These are phyloP conservation scores for Mikania micrantha DNA, from an alignment of 129 eudicot species.

Conservation along the genomic window DNA sequence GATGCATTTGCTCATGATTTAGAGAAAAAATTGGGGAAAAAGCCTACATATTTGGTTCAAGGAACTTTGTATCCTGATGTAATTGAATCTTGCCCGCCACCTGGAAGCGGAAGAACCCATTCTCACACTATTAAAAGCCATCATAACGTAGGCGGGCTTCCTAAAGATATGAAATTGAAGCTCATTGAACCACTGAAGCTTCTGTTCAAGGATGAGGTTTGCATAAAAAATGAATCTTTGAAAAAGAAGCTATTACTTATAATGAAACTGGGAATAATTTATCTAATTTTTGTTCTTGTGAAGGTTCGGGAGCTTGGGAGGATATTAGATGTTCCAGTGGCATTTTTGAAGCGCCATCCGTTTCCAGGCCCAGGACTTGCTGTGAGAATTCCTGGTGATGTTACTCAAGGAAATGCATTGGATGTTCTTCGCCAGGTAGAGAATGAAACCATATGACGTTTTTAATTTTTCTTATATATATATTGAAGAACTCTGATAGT, in stretches of 20 bases:
- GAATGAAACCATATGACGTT: not conserved
- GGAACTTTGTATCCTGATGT: conserved; percentile 95
- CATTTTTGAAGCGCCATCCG: conserved; percentile 79
- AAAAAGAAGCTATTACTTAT: not conserved
- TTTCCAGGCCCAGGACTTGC: conserved; percentile 98
- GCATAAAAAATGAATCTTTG: not conserved
- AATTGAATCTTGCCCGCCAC: conserved; percentile 91
- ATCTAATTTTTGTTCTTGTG: not conserved
- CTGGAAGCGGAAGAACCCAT: conserved; percentile 88
- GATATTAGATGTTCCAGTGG: conserved; percentile 67
- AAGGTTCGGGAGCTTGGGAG: conserved; percentile 87
- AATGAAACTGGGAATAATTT: not conserved
- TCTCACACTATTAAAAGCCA: conserved; percentile 97
- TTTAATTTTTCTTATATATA: too few relatives aligned
- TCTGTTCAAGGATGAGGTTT: conserved; percentile 87
- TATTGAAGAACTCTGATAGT: too few relatives aligned
- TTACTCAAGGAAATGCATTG: conserved; percentile 71
- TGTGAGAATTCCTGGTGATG: conserved; percentile 79
- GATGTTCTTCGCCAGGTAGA: conserved; percentile 79
- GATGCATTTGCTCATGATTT: conserved; percentile 83
- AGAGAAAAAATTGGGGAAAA: conserved; percentile 63
- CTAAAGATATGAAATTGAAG: conserved; percentile 92
- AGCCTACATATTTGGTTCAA: conserved; percentile 80
- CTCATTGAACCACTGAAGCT: conserved; percentile 94
- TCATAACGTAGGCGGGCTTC: conserved; percentile 95